Percentiles rank a stretch among this genome's conserved stretches.
Evolutionary conservation across 257 asterid species (phyloP).

Genomic region (Solanum bulbocastanum): DNA sequence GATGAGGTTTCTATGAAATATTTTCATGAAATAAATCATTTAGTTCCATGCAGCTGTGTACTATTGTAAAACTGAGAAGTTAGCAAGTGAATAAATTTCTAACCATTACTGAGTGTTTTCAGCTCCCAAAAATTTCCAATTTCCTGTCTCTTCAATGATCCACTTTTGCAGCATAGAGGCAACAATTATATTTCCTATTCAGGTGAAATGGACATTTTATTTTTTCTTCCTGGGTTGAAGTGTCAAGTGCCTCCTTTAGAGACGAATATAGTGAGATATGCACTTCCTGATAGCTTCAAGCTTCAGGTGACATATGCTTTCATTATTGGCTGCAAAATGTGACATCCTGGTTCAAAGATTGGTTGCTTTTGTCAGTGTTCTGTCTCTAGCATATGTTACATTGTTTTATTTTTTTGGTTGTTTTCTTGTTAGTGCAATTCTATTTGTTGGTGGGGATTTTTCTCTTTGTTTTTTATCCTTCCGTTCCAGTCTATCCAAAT

Average conservation of each 20-base stretch:
- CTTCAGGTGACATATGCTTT: neutral
- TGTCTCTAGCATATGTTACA: neutral
- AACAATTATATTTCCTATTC: neutral
- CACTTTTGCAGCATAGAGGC: neutral
- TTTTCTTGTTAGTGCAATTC: neutral
- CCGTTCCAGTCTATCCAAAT: neutral
- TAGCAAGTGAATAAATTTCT: neutral
- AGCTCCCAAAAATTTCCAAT: neutral
- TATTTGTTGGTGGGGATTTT: neutral
- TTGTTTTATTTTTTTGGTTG: neutral
- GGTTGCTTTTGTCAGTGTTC: neutral
- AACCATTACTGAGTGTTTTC: neutral
- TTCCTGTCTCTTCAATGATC: neutral
- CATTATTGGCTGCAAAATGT: neutral
- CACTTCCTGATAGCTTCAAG: neutral
- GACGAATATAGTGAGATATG: neutral
- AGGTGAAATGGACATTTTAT: neutral
- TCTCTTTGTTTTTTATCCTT: neutral
- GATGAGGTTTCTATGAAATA: neutral
- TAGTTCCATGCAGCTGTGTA: neutral
- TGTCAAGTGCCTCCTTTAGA: neutral
- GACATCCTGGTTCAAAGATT: neutral
- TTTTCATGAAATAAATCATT: constrained; percentile 1
- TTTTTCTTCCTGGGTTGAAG: neutral
- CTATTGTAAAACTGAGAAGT: neutral